These are phyloP conservation scores for Miscanthus lutarioriparius DNA, from an alignment of 176 grass and related monocot genomes.

Conservation along the genomic window DNA sequence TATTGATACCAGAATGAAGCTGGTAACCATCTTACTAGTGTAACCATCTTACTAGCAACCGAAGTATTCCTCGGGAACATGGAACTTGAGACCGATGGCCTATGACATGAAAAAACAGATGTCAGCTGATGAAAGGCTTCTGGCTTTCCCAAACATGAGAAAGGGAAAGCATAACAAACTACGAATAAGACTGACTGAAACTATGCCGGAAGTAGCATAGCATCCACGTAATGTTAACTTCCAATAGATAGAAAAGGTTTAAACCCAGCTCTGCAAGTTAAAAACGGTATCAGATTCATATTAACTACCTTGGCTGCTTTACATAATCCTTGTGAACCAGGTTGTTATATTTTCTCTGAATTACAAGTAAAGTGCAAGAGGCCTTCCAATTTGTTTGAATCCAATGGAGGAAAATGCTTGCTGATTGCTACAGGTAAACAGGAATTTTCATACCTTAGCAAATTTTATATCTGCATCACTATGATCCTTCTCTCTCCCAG, in stretches of 20 bases:
- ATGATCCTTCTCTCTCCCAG: slow-evolving; percentile 77
- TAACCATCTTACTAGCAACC: not conserved
- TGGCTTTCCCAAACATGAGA: not conserved
- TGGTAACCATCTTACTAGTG: not conserved
- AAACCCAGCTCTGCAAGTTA: not conserved
- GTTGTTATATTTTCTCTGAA: slow-evolving; percentile 6
- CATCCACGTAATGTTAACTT: slow-evolving; percentile 1
- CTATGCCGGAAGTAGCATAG: not conserved
- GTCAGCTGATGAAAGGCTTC: not conserved
- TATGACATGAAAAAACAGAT: slow-evolving; percentile 34
- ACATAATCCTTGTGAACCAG: not conserved
- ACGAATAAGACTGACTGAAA: slow-evolving; percentile 5
- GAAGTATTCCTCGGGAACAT: slow-evolving; percentile 80
- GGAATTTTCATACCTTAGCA: slow-evolving; percentile 51
- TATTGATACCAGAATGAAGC: too few relatives aligned
- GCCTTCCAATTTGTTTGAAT: slow-evolving; percentile 21
- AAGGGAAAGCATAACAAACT: not conserved
- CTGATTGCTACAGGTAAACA: not conserved
- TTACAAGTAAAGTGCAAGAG: not conserved
- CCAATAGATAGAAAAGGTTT: not conserved
- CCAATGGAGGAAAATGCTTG: not conserved
- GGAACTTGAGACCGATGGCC: slow-evolving; percentile 72
- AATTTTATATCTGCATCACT: slow-evolving; percentile 83
- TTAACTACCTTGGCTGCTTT: not conserved
- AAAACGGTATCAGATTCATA: not conserved